Evolutionary conservation across 768 basidiomycete genomes (phyloP), one percentile per base, ranked within the genome.

Genomic region (Kondoa malvinella): DNA sequence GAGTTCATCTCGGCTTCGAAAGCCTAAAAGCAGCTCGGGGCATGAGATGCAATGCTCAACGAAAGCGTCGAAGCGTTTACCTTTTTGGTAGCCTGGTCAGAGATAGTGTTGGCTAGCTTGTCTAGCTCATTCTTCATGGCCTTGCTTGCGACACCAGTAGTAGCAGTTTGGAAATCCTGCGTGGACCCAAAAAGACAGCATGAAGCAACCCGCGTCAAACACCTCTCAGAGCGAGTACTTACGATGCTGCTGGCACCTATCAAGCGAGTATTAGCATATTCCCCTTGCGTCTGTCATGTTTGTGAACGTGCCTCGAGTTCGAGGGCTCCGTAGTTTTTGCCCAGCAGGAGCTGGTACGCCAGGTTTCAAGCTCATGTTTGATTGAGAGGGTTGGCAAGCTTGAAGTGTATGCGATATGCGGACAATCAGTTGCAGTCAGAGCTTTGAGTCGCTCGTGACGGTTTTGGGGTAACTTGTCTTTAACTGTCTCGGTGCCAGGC

Each of bases 51-150:
- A 16, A n/a, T 25, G 17, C 60, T 21, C 21, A 57, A 21, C 3
- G 21, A 40, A 34, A 57, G 32, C 27, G 8, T 4, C 27, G 12
- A 34, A 15, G 2, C 2, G 72, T 77, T 65, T 67, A 89, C 92
- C 86, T 87, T 89, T 81, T 87, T 88, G 67, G 87, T 86, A 56
- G 81, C 76, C 32, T 84, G 82, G 71, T 96, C 88, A 71, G 84
- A 81, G 76, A 94, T 88, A 70, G 86, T 86, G 76, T 82, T 81
- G 75, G 96, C 90, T 82, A 99, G 88, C 76, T 84, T 84, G 78
- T 87, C 87, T 80, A 99, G 87, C 81, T 97, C 95, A 77, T 96
- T 95, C 81, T 91, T 86, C 94, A 96, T 96, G 67, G 91, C 82
- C 81, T 95, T 96, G 72, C 89, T 87, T 30, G 89, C 87, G 72